Evolutionary conservation across 805 yeast species (phyloP).

Genomic region (Kuraishia piskuri): DNA sequence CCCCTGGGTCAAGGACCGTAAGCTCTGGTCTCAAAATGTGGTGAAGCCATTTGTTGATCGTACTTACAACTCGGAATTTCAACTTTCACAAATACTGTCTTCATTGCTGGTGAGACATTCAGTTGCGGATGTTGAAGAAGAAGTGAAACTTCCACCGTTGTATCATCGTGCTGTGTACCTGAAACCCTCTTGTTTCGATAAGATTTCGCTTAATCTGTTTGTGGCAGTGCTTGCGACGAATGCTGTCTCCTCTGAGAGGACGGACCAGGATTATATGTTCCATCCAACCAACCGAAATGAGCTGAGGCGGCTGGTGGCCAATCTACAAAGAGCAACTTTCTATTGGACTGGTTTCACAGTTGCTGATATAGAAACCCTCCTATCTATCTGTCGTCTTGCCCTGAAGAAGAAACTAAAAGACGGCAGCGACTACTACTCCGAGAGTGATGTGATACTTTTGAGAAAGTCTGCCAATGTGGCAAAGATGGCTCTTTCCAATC

Average conservation of each 20-base stretch:
- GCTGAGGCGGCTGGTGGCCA: conserved; percentile 46
- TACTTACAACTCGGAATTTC: conserved; percentile 30
- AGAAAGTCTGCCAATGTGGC: conserved; percentile 36
- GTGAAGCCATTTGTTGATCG: conserved; percentile 38
- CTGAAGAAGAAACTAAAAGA: conserved; percentile 22
- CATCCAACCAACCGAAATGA: conserved; percentile 48
- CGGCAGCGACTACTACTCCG: conserved; percentile 21
- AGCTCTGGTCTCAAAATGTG: conserved; percentile 37
- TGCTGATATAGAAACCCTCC: conserved; percentile 45
- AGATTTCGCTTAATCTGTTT: conserved; percentile 52
- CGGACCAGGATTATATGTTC: conserved; percentile 64
- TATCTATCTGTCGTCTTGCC: conserved; percentile 37
- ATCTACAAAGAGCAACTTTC: conserved; percentile 59
- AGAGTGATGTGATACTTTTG: conserved; percentile 32
- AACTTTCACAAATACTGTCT: conserved; percentile 32
- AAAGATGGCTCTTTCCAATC: conserved; percentile 38
- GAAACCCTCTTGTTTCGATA: conserved; percentile 57
- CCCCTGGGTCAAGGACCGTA: conserved; percentile 43
- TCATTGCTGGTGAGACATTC: conserved; percentile 50
- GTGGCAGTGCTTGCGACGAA: conserved; percentile 62
- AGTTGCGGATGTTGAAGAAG: conserved; percentile 42
- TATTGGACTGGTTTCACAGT: conserved; percentile 69
- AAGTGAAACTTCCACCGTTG: conserved; percentile 48
- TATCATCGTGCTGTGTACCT: conserved; percentile 50
- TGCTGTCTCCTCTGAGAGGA: conserved; percentile 65